A percentile compares a stretch with the other conserved stretches of the same genome.
phyloP scores from a whole-genome alignment of 2,329 filamentous ascomycete species.

The Ceratocystis eucalypticola region DNA sequence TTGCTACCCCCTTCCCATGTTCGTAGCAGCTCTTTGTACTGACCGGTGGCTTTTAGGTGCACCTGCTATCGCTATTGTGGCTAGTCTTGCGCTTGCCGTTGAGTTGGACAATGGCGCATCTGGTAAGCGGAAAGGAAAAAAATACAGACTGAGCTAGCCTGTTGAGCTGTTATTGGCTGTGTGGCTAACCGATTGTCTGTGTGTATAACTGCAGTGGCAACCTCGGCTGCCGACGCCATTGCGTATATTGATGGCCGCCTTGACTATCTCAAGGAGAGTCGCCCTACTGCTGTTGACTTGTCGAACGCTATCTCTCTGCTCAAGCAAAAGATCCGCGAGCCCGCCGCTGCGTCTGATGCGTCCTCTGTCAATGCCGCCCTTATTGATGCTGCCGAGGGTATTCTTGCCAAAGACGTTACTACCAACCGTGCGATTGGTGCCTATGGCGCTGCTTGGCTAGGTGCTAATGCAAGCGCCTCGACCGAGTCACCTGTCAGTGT shows the following conservation, averaged over 20 bases:
- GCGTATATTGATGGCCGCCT: slow-evolving; percentile 62
- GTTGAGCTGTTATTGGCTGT: not conserved
- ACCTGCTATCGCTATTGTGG: slow-evolving; percentile 96
- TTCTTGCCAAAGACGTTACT: slow-evolving; percentile 71
- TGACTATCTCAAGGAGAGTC: slow-evolving; percentile 74
- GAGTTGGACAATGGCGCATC: slow-evolving; percentile 52
- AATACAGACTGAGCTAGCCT: not conserved
- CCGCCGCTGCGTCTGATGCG: slow-evolving; percentile 31
- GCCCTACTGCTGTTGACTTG: slow-evolving; percentile 90
- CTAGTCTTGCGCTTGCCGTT: slow-evolving; percentile 73
- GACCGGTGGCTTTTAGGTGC: slow-evolving; percentile 33
- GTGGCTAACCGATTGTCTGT: slow-evolving; percentile 1
- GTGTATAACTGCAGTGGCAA: slow-evolving; percentile 30
- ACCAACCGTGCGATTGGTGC: slow-evolving; percentile 80
- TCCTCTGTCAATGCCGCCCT: slow-evolving; percentile 53
- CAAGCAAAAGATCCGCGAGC: slow-evolving; percentile 45
- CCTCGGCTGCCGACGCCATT: slow-evolving; percentile 43
- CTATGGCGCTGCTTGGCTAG: slow-evolving; percentile 72
- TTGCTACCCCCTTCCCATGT: not conserved
- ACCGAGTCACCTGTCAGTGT: slow-evolving; percentile 51
- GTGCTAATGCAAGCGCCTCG: slow-evolving; percentile 40
- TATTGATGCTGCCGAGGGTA: slow-evolving; percentile 67
- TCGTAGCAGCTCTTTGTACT: not conserved
- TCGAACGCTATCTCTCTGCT: slow-evolving; percentile 78
- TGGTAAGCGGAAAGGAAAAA: slow-evolving; percentile 25